phyloP scores from a whole-genome alignment of 306 rosid genomes.

The Sesbania bispinosa region DNA sequence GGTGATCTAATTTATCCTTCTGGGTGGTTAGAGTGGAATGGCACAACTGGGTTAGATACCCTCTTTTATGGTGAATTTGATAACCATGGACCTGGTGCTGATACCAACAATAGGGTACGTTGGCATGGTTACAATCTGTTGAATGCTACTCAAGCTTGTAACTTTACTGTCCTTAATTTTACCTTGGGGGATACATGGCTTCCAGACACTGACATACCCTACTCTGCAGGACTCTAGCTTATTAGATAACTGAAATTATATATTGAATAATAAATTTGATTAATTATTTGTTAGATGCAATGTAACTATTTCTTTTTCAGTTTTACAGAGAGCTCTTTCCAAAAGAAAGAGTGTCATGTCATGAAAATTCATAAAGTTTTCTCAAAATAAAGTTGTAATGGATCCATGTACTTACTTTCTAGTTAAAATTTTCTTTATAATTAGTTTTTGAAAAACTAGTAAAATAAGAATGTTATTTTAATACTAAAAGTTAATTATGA shows the following conservation, averaged over 20 bases:
- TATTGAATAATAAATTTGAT: slow-evolving; percentile 1
- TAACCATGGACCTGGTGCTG: slow-evolving; percentile 66
- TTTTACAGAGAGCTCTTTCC: not conserved
- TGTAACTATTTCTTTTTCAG: not conserved
- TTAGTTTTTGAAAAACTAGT: too few species aligned
- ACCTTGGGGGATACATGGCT: slow-evolving; percentile 68
- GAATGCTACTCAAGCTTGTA: slow-evolving; percentile 55
- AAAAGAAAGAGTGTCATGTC: not conserved
- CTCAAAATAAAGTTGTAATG: not conserved
- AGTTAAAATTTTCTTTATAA: too few species aligned
- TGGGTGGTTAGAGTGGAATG: slow-evolving; percentile 87
- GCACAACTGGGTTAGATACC: slow-evolving; percentile 56
- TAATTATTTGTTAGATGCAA: not conserved
- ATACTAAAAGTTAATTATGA: too few species aligned
- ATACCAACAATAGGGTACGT: slow-evolving; percentile 49
- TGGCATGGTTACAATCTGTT: slow-evolving; percentile 61
- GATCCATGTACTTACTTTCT: not conserved
- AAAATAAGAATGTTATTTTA: too few species aligned
- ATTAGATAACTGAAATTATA: not conserved
- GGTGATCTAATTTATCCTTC: slow-evolving; percentile 45
- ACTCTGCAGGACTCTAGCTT: slow-evolving; percentile 37
- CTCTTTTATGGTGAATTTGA: slow-evolving; percentile 66
- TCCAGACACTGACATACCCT: slow-evolving; percentile 69
- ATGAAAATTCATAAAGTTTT: not conserved
- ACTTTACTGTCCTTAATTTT: slow-evolving; percentile 62